phyloP scores from a whole-genome alignment of 768 basidiomycete species.

The Xanthoconium stramineum region DNA sequence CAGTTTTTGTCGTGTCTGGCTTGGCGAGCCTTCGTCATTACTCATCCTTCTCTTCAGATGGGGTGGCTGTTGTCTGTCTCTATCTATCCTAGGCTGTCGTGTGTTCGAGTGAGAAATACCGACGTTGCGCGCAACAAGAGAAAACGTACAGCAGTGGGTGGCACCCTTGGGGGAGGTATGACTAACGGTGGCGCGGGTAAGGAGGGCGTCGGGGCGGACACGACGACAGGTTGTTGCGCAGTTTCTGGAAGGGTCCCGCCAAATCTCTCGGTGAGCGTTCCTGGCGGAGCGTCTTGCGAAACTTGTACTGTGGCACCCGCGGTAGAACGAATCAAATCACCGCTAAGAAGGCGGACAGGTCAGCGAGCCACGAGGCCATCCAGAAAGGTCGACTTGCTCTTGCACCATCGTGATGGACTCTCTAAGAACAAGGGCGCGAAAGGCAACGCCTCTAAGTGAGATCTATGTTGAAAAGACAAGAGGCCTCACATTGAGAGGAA shows the following conservation, averaged over 20 bases:
- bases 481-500: conserved; percentile 29
- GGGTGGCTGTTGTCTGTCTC: conserved; percentile 8
- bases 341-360: conserved; percentile 13
- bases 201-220: not conserved
- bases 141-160: conserved; percentile 12
- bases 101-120: not conserved
- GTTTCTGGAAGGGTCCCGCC: not conserved
- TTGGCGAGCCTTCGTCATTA: not conserved
- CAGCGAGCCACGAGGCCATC: conserved; percentile 2
- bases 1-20: conserved; percentile 12
- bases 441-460: conserved; percentile 1
- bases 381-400: conserved; percentile 18
- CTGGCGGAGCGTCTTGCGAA: conserved; percentile 5
- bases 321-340: conserved; percentile 13
- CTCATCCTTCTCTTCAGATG: conserved; percentile 16
- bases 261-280: not conserved
- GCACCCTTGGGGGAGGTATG: not conserved
- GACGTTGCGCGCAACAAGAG: not conserved
- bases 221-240: not conserved
- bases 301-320: not conserved
- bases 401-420: conserved; percentile 23
- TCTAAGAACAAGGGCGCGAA: not conserved
- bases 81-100: conserved; percentile 17
- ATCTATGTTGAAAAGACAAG: not conserved
- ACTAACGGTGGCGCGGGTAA: not conserved